phyloP scores from a whole-genome alignment of 768 basidiomycete species.

The Kwoniella sp. region DNA sequence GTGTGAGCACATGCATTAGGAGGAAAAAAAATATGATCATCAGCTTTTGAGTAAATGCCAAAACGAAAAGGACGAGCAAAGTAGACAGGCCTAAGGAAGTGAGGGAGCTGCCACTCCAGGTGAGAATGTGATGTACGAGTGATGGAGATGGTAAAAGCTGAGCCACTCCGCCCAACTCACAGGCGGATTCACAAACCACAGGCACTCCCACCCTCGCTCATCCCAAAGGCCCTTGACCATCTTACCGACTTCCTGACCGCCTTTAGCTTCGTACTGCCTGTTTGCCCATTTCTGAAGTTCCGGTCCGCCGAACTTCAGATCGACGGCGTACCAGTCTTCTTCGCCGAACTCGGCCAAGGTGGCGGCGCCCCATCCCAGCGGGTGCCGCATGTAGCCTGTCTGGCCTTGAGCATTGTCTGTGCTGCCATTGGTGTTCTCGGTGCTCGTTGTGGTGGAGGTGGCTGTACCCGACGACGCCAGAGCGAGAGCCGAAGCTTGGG shows the following conservation, averaged over 20 bases:
- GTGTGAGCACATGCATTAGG: not conserved
- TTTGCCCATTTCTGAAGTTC: slow-evolving; percentile 40
- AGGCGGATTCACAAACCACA: slow-evolving; percentile 45
- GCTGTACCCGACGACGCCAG: not conserved
- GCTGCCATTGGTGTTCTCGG: not conserved
- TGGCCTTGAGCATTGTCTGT: not conserved
- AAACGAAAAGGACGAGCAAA: too few species aligned
- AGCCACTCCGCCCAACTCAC: too few species aligned
- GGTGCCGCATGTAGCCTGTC: not conserved
- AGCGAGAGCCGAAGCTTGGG: not conserved
- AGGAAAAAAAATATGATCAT: too few species aligned
- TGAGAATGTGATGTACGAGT: too few species aligned
- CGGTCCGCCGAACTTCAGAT: slow-evolving; percentile 28
- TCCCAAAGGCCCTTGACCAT: slow-evolving; percentile 53
- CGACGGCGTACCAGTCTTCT: slow-evolving; percentile 35
- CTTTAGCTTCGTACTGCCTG: slow-evolving; percentile 39
- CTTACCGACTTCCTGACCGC: slow-evolving; percentile 48
- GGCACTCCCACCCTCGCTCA: slow-evolving; percentile 51
- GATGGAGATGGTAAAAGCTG: too few species aligned
- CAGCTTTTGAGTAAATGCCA: too few species aligned
- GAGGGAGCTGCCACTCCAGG: too few species aligned
- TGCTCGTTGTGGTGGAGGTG: too few species aligned
- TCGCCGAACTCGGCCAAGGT: slow-evolving; percentile 4
- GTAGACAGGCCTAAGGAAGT: not conserved
- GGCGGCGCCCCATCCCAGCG: slow-evolving; percentile 11